Evolutionary conservation across 1,284 basidiomycete genomes (phyloP).

Genomic region (Flammula alnicola): DNA sequence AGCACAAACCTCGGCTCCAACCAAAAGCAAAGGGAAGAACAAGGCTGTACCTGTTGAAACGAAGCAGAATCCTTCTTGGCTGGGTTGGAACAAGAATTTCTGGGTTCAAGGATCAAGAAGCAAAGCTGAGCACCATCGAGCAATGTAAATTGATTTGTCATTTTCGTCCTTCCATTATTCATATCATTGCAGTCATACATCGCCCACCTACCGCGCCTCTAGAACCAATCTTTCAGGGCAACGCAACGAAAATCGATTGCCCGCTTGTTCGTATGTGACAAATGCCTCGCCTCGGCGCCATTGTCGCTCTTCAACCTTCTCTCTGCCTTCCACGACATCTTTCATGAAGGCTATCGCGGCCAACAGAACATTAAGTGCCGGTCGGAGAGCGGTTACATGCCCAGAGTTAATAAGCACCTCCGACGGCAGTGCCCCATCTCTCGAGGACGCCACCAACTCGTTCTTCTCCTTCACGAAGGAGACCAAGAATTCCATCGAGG

Average conservation of each 20-base stretch:
- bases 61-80: constrained; percentile 70
- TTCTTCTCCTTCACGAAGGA: constrained; percentile 40
- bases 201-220: constrained; percentile 31
- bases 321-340: constrained; percentile 48
- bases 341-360: constrained; percentile 47
- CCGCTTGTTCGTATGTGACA: constrained; percentile 48
- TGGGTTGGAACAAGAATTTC: constrained; percentile 55
- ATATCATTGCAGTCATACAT: constrained; percentile 1
- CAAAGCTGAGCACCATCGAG: background rate
- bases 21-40: constrained; percentile 26
- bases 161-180: background rate
- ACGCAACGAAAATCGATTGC: constrained; percentile 48
- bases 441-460: background rate
- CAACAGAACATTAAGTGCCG: constrained; percentile 49
- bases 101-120: constrained; percentile 31
- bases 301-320: constrained; percentile 38
- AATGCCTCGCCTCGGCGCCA: constrained; percentile 42
- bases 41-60: constrained; percentile 29
- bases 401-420: constrained; percentile 50
- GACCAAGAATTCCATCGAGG: constrained; percentile 45
- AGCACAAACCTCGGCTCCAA: constrained; percentile 29
- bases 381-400: constrained; percentile 47
- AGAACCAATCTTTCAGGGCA: constrained; percentile 55
- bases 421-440: background rate
- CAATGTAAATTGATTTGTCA: background rate